A percentile compares a stretch with the other conserved stretches of the same genome.
Evolutionary conservation across 2,329 filamentous ascomycete genomes (phyloP).

Genomic region (Eutypa lata): DNA sequence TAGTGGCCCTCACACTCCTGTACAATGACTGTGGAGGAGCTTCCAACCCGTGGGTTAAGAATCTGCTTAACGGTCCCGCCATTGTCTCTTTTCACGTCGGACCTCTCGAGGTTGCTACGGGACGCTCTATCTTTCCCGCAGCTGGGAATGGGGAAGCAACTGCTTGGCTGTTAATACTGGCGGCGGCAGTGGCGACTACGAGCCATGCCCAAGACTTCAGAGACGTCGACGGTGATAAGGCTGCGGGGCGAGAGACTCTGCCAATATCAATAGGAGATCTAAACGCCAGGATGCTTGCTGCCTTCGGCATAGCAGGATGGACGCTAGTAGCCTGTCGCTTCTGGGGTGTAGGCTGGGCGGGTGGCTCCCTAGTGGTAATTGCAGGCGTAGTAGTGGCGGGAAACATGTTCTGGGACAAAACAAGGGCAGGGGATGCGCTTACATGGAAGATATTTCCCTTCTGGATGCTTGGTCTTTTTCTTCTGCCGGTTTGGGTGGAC

Average conservation of each 20-base stretch:
- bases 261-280: conserved; percentile 6
- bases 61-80: conserved; percentile 7
- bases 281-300: conserved; percentile 3
- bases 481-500: not conserved
- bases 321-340: not conserved
- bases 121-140: conserved; percentile 5
- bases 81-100: conserved; percentile 8
- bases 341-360: not conserved
- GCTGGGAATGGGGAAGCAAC: not conserved
- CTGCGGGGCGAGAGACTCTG: conserved; percentile 5
- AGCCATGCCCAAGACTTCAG: conserved; percentile 11
- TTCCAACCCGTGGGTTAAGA: conserved; percentile 5
- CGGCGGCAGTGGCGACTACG: not conserved
- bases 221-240: conserved; percentile 9
- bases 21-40: conserved; percentile 8
- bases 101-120: conserved; percentile 7
- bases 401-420: not conserved
- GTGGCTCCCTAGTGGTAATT: not conserved
- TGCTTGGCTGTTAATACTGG: conserved; percentile 6
- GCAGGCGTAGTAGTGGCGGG: not conserved
- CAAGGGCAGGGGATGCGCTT: not conserved
- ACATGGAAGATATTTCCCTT: not conserved
- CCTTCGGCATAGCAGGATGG: not conserved
- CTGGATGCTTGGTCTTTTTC: not conserved
- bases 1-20: conserved; percentile 3